Base-by-base conservation (phyloP, 352 stramenopile species). In the Phytophthora foliorum region DNA sequence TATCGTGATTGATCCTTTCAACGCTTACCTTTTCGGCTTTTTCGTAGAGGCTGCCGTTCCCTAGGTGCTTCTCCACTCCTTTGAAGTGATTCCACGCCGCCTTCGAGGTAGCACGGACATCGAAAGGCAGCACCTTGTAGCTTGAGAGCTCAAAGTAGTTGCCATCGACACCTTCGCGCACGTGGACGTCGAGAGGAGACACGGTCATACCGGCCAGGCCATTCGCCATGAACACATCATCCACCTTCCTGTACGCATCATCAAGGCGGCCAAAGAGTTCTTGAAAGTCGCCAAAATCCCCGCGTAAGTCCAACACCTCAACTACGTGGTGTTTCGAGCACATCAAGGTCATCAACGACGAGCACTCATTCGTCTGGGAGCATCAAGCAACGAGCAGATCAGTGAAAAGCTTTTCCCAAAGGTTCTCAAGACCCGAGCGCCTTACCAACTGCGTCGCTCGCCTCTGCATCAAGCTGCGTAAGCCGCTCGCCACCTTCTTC, bases 391-490 rank as follows among this genome's bases (percentile, higher is more conserved):
- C 34, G 0, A 61, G 27, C 41, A 17, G 32, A n/a, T 61, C n/a
- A 46, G 19, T 19, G n/a, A n/a, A n/a, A n/a, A n/a, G n/a, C n/a
- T n/a, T n/a, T n/a, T 19, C 21, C 32, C n/a, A 31, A 54, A 17
- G 34, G 14, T n/a, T 19, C 34, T 4, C 16, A 41, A 41, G 5
- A n/a, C 34, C 14, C 11, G 14, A n/a, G 6, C 24, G 54, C 24
- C 46, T 25, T 53, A 68, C 60, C 44, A 63, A 27, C 22, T 57
- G 24, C 9, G 14, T 50, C n/a, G 46, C 24, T 45, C 64, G 67
- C 19, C 69, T 72, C 46, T 72, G 64, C 48, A 86, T 63, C 16
- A 83, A 49, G 31, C 63, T 67, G 25, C 77, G 64, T 5, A 88
- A 57, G 41, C 51, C 77, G 29, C 65, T 73, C 16, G 72, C 68